A percentile compares a stretch with the other conserved stretches of the same genome.
Conservation (phyloP, 2,329 filamentous ascomycete species). For the Akanthomyces lecanii region DNA sequence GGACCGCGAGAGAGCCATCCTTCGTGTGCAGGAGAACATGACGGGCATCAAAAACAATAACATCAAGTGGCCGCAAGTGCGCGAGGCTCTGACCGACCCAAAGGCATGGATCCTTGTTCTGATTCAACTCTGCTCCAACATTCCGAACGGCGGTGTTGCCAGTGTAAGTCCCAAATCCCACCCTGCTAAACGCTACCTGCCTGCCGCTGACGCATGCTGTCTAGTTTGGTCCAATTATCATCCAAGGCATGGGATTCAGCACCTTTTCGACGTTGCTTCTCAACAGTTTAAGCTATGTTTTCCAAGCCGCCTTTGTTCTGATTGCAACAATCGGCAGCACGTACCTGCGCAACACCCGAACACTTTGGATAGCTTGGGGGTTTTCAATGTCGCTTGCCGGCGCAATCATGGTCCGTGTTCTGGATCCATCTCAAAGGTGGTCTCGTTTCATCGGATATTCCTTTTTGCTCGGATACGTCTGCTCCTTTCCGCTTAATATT, state of each 20-base stretch:
- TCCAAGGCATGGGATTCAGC: conserved; percentile 25
- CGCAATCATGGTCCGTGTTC: conserved; percentile 24
- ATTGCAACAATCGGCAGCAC: conserved; percentile 23
- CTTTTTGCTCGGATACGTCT: conserved; percentile 54
- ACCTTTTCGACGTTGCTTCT: conserved; percentile 24
- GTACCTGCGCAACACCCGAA: conserved; percentile 24
- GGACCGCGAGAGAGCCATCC: conserved; percentile 28
- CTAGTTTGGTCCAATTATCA: conserved; percentile 26
- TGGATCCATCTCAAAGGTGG: conserved; percentile 16
- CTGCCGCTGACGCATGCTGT: conserved; percentile 9
- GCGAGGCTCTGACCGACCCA: conserved; percentile 24
- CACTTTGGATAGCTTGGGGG: conserved; percentile 25
- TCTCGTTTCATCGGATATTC: conserved; percentile 27
- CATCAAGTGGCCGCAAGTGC: conserved; percentile 24
- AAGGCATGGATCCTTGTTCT: conserved; percentile 27
- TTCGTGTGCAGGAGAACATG: conserved; percentile 30
- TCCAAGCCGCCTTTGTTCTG: conserved; percentile 25
- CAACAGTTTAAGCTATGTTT: conserved; percentile 20
- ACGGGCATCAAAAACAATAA: conserved; percentile 33
- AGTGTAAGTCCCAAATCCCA: conserved; percentile 18
- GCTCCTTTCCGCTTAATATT: conserved; percentile 40
- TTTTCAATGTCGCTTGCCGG: conserved; percentile 22
- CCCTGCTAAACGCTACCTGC: not conserved
- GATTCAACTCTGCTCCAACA: conserved; percentile 24
- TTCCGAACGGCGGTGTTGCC: conserved; percentile 29